Conservation (phyloP, 2,329 filamentous ascomycete genomes). For the Alternaria dauci region DNA sequence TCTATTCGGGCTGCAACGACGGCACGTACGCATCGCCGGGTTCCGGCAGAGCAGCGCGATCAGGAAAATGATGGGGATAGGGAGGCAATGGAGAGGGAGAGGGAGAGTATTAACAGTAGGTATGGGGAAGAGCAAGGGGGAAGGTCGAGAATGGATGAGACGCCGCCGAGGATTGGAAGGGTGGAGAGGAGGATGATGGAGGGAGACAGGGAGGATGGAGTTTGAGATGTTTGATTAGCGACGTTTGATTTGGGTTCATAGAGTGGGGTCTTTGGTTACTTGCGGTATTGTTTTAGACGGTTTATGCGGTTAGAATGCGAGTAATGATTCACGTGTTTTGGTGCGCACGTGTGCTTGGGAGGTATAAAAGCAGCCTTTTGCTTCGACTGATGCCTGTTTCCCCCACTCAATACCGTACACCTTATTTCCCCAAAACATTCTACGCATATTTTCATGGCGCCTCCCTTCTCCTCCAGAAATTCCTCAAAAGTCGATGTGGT, state of each 20-base stretch:
- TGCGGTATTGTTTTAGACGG: neutral
- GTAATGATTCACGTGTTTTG: neutral
- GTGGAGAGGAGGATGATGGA: slow-evolving; percentile 38
- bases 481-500: no score
- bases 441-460: no score
- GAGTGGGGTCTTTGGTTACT: neutral
- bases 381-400: neutral
- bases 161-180: slow-evolving; percentile 46
- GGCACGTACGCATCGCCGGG: slow-evolving; percentile 20
- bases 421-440: neutral
- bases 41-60: slow-evolving; percentile 35
- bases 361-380: neutral
- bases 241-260: neutral
- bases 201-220: neutral
- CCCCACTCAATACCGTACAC: neutral
- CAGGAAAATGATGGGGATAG: slow-evolving; percentile 47
- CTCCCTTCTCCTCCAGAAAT: no score
- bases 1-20: slow-evolving; percentile 1
- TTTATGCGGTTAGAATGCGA: neutral
- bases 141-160: slow-evolving; percentile 45
- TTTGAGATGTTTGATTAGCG: neutral
- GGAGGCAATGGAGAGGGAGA: slow-evolving; percentile 39
- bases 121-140: slow-evolving; percentile 32
- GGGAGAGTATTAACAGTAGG: slow-evolving; percentile 27
- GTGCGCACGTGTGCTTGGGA: neutral